These are phyloP conservation scores for Fusarium praegraminearum DNA, from an alignment of 2,329 filamentous ascomycete species.

Conservation along the genomic window DNA sequence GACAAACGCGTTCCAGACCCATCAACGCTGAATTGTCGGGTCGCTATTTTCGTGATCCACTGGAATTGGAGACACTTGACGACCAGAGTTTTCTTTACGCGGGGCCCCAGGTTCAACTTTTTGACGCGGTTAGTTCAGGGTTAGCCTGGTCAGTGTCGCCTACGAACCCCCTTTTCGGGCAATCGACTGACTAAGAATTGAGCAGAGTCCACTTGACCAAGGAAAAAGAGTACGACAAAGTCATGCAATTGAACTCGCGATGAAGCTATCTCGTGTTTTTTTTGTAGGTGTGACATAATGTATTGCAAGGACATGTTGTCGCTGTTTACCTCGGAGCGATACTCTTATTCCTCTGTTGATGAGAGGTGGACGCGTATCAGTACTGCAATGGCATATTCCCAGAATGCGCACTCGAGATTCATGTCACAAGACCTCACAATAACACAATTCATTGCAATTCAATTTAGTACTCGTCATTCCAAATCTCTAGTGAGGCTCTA, in stretches of 20 bases:
- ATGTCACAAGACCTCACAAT: not conserved
- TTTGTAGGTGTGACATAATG: not conserved
- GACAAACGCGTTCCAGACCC: not conserved
- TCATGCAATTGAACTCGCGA: constrained; percentile 2
- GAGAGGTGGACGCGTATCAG: not conserved
- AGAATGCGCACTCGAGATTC: not conserved
- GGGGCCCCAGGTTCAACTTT: constrained; percentile 24
- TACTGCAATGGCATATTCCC: not conserved
- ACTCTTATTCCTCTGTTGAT: not conserved
- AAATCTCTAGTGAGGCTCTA: constrained; percentile 8
- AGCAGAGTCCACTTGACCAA: constrained; percentile 14
- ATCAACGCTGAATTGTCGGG: not conserved
- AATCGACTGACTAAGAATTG: constrained; percentile 15
- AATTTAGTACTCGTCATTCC: not conserved
- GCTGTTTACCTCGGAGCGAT: not conserved
- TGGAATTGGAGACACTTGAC: constrained; percentile 24
- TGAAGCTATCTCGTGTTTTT: constrained; percentile 12
- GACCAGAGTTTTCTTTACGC: constrained; percentile 17
- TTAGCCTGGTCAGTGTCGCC: constrained; percentile 4
- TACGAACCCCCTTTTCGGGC: constrained; percentile 14
- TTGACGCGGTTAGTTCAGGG: constrained; percentile 2
- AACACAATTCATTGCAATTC: not conserved
- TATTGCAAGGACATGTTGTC: not conserved
- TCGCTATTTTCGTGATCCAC: constrained; percentile 17
- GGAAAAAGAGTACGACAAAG: not conserved